Base-by-base conservation (phyloP, 2,329 filamentous ascomycete species). In the Penicillium sp. region DNA sequence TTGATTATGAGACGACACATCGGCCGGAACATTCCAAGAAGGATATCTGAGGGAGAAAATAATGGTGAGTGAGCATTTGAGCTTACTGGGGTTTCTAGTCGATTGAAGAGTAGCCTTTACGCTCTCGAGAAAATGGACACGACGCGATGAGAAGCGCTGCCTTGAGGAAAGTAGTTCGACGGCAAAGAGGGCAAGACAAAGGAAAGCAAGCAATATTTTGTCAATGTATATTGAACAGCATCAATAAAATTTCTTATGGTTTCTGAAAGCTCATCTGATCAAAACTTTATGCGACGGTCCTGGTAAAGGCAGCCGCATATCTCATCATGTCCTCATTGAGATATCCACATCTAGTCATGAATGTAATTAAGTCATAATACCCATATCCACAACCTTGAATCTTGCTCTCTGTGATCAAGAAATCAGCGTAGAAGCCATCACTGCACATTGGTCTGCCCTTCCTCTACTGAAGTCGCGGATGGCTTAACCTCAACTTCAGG, bases 1-100 rank as follows among this genome's bases (percentile, higher is more conserved):
- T 64, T 14, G 62, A 64, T 45, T 64, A 64, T 52, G 62, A 62
- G 35, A 49, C 46, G 4, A 49, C 46, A 13, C 46, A 49, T 35
- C 46, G 28, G 28, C 46, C 46, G 16, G 46, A 49, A 22, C 46
- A 49, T 33, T 49, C 46, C 1, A 49, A 49, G 28, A 49, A 49
- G 38, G 38, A 54, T 19, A 54, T 43, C 16, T 52, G 25, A 26
- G 2, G 38, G n/a, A 22, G 22, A 3, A 2, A 26, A 26, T 4
- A 22, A 8, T 10, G 3, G 6, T 46, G 11, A 22, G 22, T 8
- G 19, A 22, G 19, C 2, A 22, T 22, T 22, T 22, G 19, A 1
- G 13, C 11, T 26, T 22, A 26, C 13, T 22, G 42, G 22, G 19
- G 19, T 22, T 22, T 22, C 19, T 22, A 22, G 19, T 22, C 19